These are phyloP conservation scores for Teunomyces stri DNA, from an alignment of 805 yeast species.

Conservation along the genomic window DNA sequence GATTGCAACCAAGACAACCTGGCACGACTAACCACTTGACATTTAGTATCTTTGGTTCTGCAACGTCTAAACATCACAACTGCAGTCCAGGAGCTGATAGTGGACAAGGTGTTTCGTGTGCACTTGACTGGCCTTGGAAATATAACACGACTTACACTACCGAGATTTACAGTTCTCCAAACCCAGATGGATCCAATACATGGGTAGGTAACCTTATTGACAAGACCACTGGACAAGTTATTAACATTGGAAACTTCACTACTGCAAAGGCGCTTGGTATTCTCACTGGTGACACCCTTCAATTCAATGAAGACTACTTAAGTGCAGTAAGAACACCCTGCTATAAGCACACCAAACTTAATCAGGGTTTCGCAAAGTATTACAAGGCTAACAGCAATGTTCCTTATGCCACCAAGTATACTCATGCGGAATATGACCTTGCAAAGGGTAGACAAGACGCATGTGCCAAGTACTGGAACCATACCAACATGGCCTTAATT, in stretches of 20 bases:
- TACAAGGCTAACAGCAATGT: not conserved
- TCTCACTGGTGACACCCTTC: not conserved
- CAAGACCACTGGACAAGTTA: not conserved
- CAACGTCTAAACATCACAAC: not conserved
- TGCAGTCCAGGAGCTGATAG: not conserved
- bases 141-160: not conserved
- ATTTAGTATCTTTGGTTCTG: not conserved
- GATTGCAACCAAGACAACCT: not conserved
- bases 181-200: not conserved
- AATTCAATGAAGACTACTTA: not conserved
- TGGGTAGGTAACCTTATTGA: not conserved
- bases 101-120: not conserved
- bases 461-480: not conserved
- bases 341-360: not conserved
- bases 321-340: not conserved
- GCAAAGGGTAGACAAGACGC: not conserved
- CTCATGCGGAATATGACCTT: not conserved
- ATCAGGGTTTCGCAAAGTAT: not conserved
- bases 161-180: not conserved
- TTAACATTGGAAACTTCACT: not conserved
- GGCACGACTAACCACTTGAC: not conserved
- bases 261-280: not conserved
- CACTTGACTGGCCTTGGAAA: not conserved
- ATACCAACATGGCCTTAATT: not conserved
- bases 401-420: not conserved